phyloP scores from a whole-genome alignment of 1,139 yeast species.

The Candida mesenterica region DNA sequence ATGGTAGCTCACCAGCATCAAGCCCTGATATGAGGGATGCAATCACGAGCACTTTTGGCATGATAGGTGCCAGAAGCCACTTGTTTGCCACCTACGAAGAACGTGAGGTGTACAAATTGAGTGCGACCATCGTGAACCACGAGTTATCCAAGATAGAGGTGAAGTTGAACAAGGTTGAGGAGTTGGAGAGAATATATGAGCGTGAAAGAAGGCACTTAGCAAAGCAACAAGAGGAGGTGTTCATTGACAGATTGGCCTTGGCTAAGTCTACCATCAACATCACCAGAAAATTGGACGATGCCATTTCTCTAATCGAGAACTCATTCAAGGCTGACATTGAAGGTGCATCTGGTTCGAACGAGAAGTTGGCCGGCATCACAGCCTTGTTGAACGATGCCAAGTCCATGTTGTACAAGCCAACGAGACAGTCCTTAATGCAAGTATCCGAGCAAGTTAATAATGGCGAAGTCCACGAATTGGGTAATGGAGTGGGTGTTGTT shows the following conservation, averaged over 20 bases:
- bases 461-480: slow-evolving; percentile 14
- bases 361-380: slow-evolving; percentile 17
- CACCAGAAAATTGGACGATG: slow-evolving; percentile 48
- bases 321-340: slow-evolving; percentile 9
- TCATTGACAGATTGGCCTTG: slow-evolving; percentile 74
- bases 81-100: slow-evolving; percentile 83
- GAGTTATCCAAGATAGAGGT: slow-evolving; percentile 75
- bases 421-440: slow-evolving; percentile 30
- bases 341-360: slow-evolving; percentile 4
- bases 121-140: slow-evolving; percentile 61
- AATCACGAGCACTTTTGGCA: slow-evolving; percentile 56
- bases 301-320: slow-evolving; percentile 34
- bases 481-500: slow-evolving; percentile 12
- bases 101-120: slow-evolving; percentile 64
- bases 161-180: slow-evolving; percentile 66
- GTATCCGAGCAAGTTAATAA: slow-evolving; percentile 14
- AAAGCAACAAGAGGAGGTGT: slow-evolving; percentile 76
- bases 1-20: not conserved
- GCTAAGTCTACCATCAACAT: slow-evolving; percentile 58
- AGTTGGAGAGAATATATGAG: slow-evolving; percentile 76
- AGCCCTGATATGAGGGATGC: slow-evolving; percentile 38
- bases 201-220: slow-evolving; percentile 72
- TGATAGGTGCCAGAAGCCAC: slow-evolving; percentile 80
- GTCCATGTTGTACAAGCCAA: slow-evolving; percentile 51
- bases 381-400: slow-evolving; percentile 46